Evolutionary conservation across 2,329 filamentous ascomycete species (phyloP), one percentile per base, ranked within the genome.

Genomic region (Colletotrichum lentis): DNA sequence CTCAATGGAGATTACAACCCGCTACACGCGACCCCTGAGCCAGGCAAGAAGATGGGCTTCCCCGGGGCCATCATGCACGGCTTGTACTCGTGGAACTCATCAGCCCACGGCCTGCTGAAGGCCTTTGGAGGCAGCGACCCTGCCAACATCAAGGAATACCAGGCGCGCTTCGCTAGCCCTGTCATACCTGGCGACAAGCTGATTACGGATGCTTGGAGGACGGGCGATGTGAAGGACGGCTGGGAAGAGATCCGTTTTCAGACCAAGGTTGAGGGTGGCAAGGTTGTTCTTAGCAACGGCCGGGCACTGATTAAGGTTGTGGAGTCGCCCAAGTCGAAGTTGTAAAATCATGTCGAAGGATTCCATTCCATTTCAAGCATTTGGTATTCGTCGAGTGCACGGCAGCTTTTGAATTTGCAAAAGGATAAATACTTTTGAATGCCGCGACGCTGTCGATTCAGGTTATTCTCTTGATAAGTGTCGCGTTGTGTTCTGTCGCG

Each of bases 1-100:
- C 86, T 97, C 58, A 97, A 97, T 74, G 94, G 94, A 72, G 94
- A 97, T 82, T 97, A 97, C 81, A 97, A 97, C 82, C 94, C 94
- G 35, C 88, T 97, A 43, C 94, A 97, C 77, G 93, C 93, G 7
- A 92, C 91, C 20, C 93, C 93, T 14, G 92, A 93, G 80, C 92
- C 93, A 0, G 93, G 93, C 69, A 81, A 87, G 79, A 91, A 93
- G 81, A 97, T 97, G 92, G 94, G 94, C 69, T 97, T 97, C 73
- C 92, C 93, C 35, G 94, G 94, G 41, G 84, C 88, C 73, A 97
- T 97, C 78, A 91, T 97, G 77, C 94, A 97, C 80, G 94, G 94
- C 22, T 84, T 97, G 53, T 97, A 90, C 82, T 92, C 89, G 73
- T 97, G 92, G 90, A 97, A 97, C 81, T 87, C 87, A 65, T 87